Evolutionary conservation across 345 rosid species (phyloP).

Genomic region (Raphanus raphanistrum): DNA sequence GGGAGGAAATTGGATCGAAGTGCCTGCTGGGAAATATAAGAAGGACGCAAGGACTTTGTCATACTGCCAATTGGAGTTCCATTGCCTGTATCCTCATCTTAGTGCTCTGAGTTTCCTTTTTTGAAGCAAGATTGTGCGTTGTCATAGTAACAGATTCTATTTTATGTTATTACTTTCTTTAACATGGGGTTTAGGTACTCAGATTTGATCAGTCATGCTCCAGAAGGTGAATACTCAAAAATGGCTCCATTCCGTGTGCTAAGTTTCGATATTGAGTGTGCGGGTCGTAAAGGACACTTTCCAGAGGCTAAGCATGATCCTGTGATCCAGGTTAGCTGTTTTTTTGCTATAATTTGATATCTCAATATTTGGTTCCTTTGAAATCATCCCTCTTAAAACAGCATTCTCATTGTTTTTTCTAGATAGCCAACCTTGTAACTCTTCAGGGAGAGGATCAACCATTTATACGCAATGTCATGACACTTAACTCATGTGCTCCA

Average conservation of each 20-base stretch:
- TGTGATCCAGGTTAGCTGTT: conserved; percentile 79
- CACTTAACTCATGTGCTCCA: conserved; percentile 87
- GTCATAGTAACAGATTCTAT: neutral
- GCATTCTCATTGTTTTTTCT: conserved; percentile 33
- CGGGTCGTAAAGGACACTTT: conserved; percentile 99
- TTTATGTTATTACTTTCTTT: conserved; percentile 41
- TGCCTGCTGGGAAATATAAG: conserved; percentile 77
- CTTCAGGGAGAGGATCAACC: conserved; percentile 91
- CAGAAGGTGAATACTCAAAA: conserved; percentile 93
- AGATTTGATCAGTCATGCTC: conserved; percentile 77
- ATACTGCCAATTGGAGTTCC: conserved; percentile 84
- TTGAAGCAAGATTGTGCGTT: conserved; percentile 13
- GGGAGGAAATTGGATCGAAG: conserved; percentile 99
- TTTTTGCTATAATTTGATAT: conserved; percentile 15
- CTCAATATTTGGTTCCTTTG: neutral
- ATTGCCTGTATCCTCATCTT: conserved; percentile 84
- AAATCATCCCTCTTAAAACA: conserved; percentile 22
- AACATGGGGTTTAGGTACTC: conserved; percentile 55
- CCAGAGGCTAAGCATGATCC: conserved; percentile 99
- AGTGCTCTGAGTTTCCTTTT: neutral
- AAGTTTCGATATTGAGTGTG: conserved; percentile 98
- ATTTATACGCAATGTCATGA: conserved; percentile 90
- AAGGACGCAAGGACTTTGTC: conserved; percentile 63
- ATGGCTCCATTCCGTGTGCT: conserved; percentile 98
- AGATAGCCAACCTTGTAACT: conserved; percentile 96